These are phyloP conservation scores for Dimocarpus longan DNA, from an alignment of 345 rosid genomes.

Conservation along the genomic window DNA sequence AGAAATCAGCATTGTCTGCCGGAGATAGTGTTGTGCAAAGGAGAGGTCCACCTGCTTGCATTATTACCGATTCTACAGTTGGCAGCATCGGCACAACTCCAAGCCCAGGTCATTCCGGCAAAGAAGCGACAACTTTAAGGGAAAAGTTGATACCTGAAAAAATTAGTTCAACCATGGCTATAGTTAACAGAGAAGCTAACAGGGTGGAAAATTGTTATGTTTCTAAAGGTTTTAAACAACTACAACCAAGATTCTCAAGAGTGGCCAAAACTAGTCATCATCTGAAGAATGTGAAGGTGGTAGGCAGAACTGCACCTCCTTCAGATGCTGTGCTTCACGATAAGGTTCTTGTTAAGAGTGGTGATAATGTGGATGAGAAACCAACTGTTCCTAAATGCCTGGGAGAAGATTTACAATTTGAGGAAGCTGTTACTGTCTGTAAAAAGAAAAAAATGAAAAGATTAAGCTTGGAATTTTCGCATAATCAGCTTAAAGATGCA, in stretches of 20 bases:
- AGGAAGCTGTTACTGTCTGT: background rate
- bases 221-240: slow-evolving; percentile 9
- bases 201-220: background rate
- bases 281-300: background rate
- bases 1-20: slow-evolving; percentile 24
- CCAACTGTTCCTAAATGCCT: background rate
- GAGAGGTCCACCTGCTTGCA: slow-evolving; percentile 31
- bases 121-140: slow-evolving; percentile 15
- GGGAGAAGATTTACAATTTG: background rate
- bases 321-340: background rate
- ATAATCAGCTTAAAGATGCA: background rate
- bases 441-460: slow-evolving; percentile 6
- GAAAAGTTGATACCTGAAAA: background rate
- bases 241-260: background rate
- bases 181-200: background rate
- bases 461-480: background rate
- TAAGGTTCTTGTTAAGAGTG: slow-evolving; percentile 1
- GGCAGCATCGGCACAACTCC: background rate
- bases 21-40: slow-evolving; percentile 46
- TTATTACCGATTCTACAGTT: background rate
- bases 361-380: slow-evolving; percentile 10
- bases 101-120: background rate
- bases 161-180: slow-evolving; percentile 17
- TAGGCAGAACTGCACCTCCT: background rate
- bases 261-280: background rate